Percentiles rank a stretch among this genome's conserved stretches.
These are phyloP conservation scores for Parachaetomium inaequale DNA, from an alignment of 495 filamentous ascomycete genomes.

Conservation along the genomic window DNA sequence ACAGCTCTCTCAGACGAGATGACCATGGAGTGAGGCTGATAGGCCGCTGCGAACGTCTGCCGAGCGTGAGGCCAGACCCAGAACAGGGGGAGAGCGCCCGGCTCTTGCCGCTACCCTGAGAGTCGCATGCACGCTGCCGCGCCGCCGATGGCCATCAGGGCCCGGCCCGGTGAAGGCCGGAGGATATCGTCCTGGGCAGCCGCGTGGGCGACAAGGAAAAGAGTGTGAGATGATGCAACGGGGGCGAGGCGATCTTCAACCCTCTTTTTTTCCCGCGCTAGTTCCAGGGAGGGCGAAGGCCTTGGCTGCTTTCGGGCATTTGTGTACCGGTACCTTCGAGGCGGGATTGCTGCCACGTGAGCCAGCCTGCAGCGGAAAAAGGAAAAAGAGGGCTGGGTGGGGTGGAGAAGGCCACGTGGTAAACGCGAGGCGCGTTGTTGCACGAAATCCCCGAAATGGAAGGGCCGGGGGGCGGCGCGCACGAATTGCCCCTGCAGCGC, in stretches of 20 bases:
- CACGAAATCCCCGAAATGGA: constrained; percentile 3
- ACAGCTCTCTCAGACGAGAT: background rate
- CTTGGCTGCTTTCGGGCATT: background rate
- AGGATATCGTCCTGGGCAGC: background rate
- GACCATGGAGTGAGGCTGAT: background rate
- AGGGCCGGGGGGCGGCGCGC: constrained; percentile 9
- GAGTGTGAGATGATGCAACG: background rate
- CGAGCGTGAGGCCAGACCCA: background rate
- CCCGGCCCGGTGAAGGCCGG: background rate
- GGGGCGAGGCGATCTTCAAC: background rate
- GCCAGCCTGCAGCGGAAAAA: background rate
- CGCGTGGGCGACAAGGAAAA: background rate
- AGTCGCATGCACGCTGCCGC: background rate
- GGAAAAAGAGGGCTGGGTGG: background rate
- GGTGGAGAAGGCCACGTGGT: constrained; percentile 18
- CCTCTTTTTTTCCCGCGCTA: background rate
- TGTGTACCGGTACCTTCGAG: constrained; percentile 7
- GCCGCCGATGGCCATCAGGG: background rate
- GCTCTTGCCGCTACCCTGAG: background rate
- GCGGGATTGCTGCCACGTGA: constrained; percentile 18
- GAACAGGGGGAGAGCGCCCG: too few relatives aligned
- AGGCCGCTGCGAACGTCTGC: background rate
- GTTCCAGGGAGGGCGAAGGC: background rate
- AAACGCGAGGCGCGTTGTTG: constrained; percentile 4
- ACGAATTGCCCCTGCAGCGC: constrained; percentile 1